Conservation (phyloP, 1,284 basidiomycete species). For the Tylopilus sp. region DNA sequence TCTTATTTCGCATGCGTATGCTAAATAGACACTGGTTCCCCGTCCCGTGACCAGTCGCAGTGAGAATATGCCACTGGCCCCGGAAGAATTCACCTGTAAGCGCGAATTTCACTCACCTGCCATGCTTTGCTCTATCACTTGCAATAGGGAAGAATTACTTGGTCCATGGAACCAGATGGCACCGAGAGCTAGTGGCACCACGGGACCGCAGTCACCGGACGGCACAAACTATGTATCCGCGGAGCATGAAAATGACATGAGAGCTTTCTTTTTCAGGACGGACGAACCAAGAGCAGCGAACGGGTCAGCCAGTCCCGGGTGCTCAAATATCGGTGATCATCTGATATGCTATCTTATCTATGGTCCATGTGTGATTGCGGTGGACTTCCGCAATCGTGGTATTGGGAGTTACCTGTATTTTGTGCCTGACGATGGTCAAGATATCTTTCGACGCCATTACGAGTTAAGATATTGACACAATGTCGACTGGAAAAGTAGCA, state of each 20-base stretch:
- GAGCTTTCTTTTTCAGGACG: not conserved
- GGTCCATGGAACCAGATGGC: not conserved
- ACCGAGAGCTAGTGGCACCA: not conserved
- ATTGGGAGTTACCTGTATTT: not conserved
- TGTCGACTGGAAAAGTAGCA: slow-evolving; percentile 36
- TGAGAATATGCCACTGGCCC: not conserved
- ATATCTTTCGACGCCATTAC: not conserved
- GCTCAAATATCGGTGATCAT: not conserved
- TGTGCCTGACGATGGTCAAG: not conserved
- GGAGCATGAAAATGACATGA: not conserved
- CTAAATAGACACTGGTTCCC: not conserved
- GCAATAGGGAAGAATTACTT: not conserved
- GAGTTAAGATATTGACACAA: slow-evolving; percentile 2
- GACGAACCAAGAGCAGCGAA: not conserved
- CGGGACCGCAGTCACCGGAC: too few relatives aligned
- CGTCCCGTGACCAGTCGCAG: not conserved
- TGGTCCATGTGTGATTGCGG: slow-evolving; percentile 3
- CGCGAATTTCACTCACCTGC: not conserved
- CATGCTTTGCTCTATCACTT: not conserved
- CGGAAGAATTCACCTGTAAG: not conserved
- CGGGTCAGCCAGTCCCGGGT: not conserved
- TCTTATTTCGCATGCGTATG: not conserved
- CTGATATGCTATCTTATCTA: slow-evolving; percentile 2
- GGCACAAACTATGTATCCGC: not conserved
- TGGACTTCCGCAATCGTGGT: slow-evolving; percentile 7